Conservation (phyloP, 148 eudicot species). For the Nepenthes gracilis region DNA sequence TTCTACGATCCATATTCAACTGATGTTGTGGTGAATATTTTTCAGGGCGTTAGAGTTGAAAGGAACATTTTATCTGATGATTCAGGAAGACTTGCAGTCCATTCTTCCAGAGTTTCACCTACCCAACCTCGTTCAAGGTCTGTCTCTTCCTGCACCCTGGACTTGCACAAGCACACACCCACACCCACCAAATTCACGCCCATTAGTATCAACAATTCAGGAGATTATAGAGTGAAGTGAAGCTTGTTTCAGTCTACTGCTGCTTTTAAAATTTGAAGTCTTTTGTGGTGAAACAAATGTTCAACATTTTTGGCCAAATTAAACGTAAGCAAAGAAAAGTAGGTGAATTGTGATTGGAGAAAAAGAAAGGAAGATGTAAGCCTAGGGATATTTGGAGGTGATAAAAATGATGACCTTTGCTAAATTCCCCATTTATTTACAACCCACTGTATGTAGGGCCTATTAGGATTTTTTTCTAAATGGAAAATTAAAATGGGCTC, state of each 20-base stretch:
- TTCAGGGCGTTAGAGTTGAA: slow-evolving; percentile 46
- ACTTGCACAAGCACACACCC: neutral
- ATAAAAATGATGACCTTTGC: too few species aligned
- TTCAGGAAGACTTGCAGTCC: slow-evolving; percentile 60
- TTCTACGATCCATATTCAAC: neutral
- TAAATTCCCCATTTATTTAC: too few species aligned
- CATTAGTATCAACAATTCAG: neutral
- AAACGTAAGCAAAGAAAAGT: too few species aligned
- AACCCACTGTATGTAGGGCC: too few species aligned
- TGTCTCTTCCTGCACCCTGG: slow-evolving; percentile 5
- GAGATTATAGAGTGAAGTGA: neutral
- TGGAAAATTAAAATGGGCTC: too few species aligned
- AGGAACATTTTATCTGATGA: slow-evolving; percentile 50
- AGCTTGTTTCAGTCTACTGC: neutral
- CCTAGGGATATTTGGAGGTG: too few species aligned
- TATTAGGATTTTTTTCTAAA: too few species aligned
- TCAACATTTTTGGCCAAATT: neutral
- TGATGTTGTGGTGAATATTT: slow-evolving; percentile 6
- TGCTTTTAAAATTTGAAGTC: too few species aligned
- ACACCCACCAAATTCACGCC: neutral
- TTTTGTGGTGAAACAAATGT: too few species aligned
- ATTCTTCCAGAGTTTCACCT: slow-evolving; percentile 74
- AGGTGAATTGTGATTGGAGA: too few species aligned
- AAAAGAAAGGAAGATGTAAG: too few species aligned
- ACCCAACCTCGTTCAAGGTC: slow-evolving; percentile 58